Base-by-base conservation (phyloP, 805 yeast genomes). In the Henningerozyma blattae region DNA sequence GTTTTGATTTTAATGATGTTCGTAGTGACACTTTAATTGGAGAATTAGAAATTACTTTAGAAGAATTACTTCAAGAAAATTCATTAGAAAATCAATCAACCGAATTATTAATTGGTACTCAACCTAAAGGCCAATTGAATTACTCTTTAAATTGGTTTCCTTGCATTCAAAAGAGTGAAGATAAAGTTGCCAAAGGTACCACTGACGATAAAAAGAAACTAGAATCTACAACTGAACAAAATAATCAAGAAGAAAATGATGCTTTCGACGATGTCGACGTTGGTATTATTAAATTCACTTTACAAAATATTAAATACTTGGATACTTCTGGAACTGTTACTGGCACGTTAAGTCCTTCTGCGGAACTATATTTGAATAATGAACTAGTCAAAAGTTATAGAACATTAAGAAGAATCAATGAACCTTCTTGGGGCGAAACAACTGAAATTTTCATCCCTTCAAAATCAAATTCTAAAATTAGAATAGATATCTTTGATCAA, bases 371-470 rank as follows among this genome's bases (percentile, higher is more conserved):
- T 44, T 53, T 79, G 33, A 72, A 78, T 51, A 68, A 68, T 27
- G 68, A 74, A 41, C 56, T 72, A 34, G 64, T 68, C n/a, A 68
- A 69, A 45, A 59, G 59, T 5, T 70, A 75, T 35, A 72, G 91
- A 62, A 67, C 70, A 22, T 62, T 80, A 50, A 75, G 72, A 47
- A 68, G 72, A 48, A 67, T 75, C 7, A 82, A 80, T 46, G 84
- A 76, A 47, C 93, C 94, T 14, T 60, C 75, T 10, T 82, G 81
- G 75, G 75, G 73, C 38, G 74, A 75, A 46, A 52, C 67, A 19
- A 55, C 74, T 36, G 93, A 82, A 55, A 50, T 71, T 4, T 63
- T 82, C 43, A 59, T 82, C 25, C 67, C 75, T 5, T 67, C 78
- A 19, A 82, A 77, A 51, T 64, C 77, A 1, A 58, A 56, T 22